Conservation (phyloP, 257 asterid species). For the Solanum phureja region DNA sequence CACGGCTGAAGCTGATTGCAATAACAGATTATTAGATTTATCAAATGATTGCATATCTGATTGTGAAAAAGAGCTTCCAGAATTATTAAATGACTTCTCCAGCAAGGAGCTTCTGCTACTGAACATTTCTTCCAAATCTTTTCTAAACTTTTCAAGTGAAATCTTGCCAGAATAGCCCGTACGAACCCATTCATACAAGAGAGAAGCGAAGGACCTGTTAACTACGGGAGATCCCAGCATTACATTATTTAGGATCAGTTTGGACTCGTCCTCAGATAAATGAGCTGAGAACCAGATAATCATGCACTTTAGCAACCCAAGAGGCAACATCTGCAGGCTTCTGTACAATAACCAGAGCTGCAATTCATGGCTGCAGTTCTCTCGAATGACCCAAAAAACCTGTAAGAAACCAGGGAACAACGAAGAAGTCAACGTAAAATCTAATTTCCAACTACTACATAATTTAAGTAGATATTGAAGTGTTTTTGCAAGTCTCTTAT, state of each 20-base stretch:
- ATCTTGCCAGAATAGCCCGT: slow-evolving; percentile 58
- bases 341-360: slow-evolving; percentile 65
- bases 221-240: slow-evolving; percentile 35
- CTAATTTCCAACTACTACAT: not conserved
- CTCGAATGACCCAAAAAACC: slow-evolving; percentile 49
- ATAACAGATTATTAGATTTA: slow-evolving; percentile 14
- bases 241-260: slow-evolving; percentile 37
- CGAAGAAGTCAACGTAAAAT: not conserved
- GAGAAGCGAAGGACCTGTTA: slow-evolving; percentile 39
- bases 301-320: slow-evolving; percentile 63
- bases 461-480: not conserved
- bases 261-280: slow-evolving; percentile 48
- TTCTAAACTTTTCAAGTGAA: slow-evolving; percentile 44
- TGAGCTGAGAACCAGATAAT: slow-evolving; percentile 66
- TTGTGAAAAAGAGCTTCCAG: slow-evolving; percentile 5
- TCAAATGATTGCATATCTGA: slow-evolving; percentile 1
- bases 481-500: not conserved
- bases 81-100: slow-evolving; percentile 28
- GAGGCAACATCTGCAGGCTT: slow-evolving; percentile 69
- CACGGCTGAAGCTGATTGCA: slow-evolving; percentile 25
- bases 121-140: slow-evolving; percentile 46
- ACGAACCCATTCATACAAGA: slow-evolving; percentile 41
- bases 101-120: slow-evolving; percentile 44
- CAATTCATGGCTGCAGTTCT: slow-evolving; percentile 44
- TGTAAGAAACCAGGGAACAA: slow-evolving; percentile 36